Evolutionary conservation across 352 stramenopile species (phyloP), one percentile per base, ranked within the genome.

Genomic region (Pythium biforme): DNA sequence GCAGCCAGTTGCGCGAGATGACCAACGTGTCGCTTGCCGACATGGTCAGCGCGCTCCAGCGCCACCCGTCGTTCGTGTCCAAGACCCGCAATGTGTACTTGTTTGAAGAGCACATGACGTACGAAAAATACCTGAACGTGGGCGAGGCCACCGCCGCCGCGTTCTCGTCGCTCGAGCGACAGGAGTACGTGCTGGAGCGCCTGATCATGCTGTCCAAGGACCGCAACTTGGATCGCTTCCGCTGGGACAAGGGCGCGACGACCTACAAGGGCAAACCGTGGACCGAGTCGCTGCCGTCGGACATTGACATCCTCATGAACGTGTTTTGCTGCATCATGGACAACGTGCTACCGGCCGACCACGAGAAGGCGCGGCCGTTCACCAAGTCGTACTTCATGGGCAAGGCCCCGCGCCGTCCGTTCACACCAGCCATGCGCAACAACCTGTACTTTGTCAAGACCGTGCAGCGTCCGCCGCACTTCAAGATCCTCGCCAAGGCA

Each of bases 311-410:
- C 59, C 52, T 95, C 20, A 92, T 95, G 83, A 95, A 95, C 64
- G 81, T 88, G 22, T 92, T 95, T 41, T 93, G 83, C 67, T 92
- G 83, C 61, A 83, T 95, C 75, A 81, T 95, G 75, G 86, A 95
- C 74, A 92, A 95, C 64, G 82, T 90, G 73, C 66, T 95, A 17
- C 83, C 83, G 3, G 79, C 83, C 1, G 81, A 90, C 50, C 87
- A 81, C 54, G 83, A 89, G 60, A 82, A 77, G 33, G 83, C 92
- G 57, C 82, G 86, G 2, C 83, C 86, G 52, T 95, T 95, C 68
- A 88, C 79, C 74, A 89, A 89, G 49, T 86, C 82, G 10, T 92
- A 92, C 63, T 95, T 90, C 57, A 74, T 91, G 41, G 75, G 68
- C 59, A 89, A 90, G 49, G 73, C 79, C 9, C 86, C 84, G 20